A percentile compares a stretch with the other conserved stretches of the same genome.
These are phyloP conservation scores for Forsythia suspensa DNA, from an alignment of 257 asterid species.

Conservation along the genomic window DNA sequence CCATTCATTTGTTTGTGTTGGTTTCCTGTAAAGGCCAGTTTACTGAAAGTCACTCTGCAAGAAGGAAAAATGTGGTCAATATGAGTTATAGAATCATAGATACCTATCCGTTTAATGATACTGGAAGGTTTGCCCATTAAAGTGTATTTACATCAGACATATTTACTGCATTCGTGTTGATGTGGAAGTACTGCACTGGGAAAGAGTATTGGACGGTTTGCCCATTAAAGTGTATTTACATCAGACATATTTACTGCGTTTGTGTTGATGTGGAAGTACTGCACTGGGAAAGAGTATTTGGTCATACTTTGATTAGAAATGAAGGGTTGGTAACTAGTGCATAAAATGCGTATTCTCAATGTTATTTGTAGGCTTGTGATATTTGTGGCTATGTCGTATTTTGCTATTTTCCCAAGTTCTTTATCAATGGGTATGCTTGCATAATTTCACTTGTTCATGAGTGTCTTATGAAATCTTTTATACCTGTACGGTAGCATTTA, in stretches of 20 bases:
- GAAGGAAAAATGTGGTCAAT: too few relatives aligned
- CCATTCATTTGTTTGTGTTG: too few relatives aligned
- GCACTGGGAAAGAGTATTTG: background rate
- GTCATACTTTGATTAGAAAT: background rate
- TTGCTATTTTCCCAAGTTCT: background rate
- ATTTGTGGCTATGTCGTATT: background rate
- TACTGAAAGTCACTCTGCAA: too few relatives aligned
- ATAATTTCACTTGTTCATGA: background rate
- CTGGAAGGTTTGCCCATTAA: background rate
- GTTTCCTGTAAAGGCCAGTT: too few relatives aligned
- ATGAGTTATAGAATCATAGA: background rate
- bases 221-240: background rate
- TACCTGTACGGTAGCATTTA: background rate
- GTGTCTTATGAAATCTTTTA: background rate
- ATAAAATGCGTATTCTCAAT: background rate
- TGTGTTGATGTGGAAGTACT: background rate
- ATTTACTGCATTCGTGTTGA: background rate
- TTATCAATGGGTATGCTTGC: background rate
- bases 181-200: background rate
- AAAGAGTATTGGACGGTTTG: background rate
- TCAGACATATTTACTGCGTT: too few relatives aligned
- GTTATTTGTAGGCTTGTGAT: background rate
- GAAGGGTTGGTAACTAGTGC: background rate
- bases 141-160: background rate
- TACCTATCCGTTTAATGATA: too few relatives aligned